A percentile compares a stretch with the other conserved stretches of the same genome.
Conservation (phyloP, 345 rosid genomes). For the Populus deltoides region DNA sequence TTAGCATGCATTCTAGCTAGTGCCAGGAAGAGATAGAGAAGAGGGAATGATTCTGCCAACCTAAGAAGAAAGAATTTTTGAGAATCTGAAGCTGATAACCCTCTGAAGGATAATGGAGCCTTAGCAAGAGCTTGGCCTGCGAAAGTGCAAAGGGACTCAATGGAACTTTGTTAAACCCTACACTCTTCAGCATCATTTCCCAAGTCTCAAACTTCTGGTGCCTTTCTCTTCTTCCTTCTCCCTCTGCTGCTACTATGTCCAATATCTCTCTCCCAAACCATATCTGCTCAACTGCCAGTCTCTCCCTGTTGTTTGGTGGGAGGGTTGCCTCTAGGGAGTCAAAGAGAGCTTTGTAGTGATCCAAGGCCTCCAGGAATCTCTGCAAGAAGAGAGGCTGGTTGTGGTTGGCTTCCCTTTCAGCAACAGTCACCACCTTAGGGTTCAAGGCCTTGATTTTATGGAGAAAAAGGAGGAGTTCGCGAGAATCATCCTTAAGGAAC, state of each 20-base stretch:
- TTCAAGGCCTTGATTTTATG: conserved; percentile 59
- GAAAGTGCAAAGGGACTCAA: conserved; percentile 77
- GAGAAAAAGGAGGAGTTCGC: conserved; percentile 50
- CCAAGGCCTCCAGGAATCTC: conserved; percentile 75
- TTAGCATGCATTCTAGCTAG: conserved; percentile 15
- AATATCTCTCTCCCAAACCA: conserved; percentile 87
- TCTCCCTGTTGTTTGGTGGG: conserved; percentile 82
- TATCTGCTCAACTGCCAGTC: conserved; percentile 68
- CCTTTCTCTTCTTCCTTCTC: conserved; percentile 53
- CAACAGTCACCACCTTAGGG: conserved; percentile 79
- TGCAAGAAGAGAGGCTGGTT: conserved; percentile 62
- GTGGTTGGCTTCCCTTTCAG: conserved; percentile 75
- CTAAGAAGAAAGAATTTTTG: conserved; percentile 60
- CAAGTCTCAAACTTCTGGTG: conserved; percentile 66
- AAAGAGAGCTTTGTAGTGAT: conserved; percentile 70
- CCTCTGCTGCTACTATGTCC: conserved; percentile 69
- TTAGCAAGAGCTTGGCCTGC: conserved; percentile 85
- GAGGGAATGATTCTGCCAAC: conserved; percentile 86
- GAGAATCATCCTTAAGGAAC: conserved; percentile 47
- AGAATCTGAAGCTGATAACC: conserved; percentile 78
- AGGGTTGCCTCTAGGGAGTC: conserved; percentile 90
- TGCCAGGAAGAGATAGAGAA: conserved; percentile 94
- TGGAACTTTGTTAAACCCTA: conserved; percentile 66
- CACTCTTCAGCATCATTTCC: conserved; percentile 63
- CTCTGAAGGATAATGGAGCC: conserved; percentile 94